phyloP scores from a whole-genome alignment of 2,329 filamentous ascomycete species.

The Sporothrix luriei region DNA sequence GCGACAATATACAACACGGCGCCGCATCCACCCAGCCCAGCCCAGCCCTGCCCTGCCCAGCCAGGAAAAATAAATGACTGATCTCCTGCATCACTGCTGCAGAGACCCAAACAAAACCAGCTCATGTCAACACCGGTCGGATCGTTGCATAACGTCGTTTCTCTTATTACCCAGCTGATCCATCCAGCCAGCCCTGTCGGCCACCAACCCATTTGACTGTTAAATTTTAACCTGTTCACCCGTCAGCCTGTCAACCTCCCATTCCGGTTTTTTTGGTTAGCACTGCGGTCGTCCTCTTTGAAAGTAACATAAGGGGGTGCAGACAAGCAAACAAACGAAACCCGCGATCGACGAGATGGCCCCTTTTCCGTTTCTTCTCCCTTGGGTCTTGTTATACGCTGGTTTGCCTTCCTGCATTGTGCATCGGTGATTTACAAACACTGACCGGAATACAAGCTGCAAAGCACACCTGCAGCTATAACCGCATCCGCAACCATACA shows the following conservation, averaged over 20 bases:
- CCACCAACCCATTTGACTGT: conserved; percentile 8
- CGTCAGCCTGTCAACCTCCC: conserved; percentile 12
- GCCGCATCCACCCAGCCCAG: conserved; percentile 8
- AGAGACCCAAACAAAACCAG: background rate
- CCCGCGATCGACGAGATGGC: background rate
- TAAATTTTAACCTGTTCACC: conserved; percentile 9
- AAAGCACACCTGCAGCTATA: background rate
- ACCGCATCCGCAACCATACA: background rate
- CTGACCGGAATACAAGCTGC: background rate
- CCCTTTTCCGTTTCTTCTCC: background rate
- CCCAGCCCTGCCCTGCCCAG: background rate
- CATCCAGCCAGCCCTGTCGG: conserved; percentile 15
- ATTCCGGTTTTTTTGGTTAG: conserved; percentile 1
- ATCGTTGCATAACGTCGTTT: conserved; percentile 4
- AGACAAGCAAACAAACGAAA: conserved; percentile 21
- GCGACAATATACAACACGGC: conserved; percentile 23
- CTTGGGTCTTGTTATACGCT: background rate
- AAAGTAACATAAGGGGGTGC: background rate
- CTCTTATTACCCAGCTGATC: conserved; percentile 11
- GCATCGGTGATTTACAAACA: conserved; percentile 11
- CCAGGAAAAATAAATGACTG: background rate
- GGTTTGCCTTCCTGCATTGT: background rate
- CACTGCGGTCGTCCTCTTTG: background rate
- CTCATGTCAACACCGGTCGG: background rate
- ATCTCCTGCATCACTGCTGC: conserved; percentile 9